Evolutionary conservation across 331 rosid species (phyloP).

Genomic region (Cucumis variabilis): DNA sequence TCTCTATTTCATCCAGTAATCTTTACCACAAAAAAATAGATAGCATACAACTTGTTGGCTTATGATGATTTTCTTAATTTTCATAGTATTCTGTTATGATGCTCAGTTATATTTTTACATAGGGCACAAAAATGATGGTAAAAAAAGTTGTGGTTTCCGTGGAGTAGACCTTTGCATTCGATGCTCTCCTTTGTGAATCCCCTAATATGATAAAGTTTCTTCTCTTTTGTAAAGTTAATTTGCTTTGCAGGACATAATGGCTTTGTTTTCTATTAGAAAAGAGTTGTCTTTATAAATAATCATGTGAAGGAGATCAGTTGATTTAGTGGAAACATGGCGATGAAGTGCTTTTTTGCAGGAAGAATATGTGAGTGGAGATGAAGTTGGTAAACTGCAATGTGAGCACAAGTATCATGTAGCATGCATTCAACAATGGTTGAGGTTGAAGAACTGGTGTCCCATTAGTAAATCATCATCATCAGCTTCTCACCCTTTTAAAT

Average conservation of each 20-base stretch:
- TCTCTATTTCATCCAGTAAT: not conserved
- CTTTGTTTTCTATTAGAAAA: conserved; percentile 11
- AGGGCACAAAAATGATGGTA: conserved; percentile 16
- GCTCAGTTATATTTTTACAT: not conserved
- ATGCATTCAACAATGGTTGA: conserved; percentile 89
- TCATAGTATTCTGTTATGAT: not conserved
- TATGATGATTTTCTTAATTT: not conserved
- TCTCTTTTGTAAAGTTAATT: not conserved
- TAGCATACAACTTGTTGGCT: not conserved
- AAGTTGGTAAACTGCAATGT: conserved; percentile 74
- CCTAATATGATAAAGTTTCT: not conserved
- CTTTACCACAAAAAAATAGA: not conserved
- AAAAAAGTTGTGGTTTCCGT: not conserved
- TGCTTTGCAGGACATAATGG: not conserved
- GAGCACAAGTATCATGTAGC: conserved; percentile 73
- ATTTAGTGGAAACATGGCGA: conserved; percentile 41
- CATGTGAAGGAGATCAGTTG: conserved; percentile 42
- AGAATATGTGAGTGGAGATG: conserved; percentile 75
- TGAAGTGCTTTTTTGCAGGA: conserved; percentile 47
- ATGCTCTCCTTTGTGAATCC: not conserved
- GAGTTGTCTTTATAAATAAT: not conserved
- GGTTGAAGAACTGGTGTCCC: conserved; percentile 97
- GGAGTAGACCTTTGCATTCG: not conserved
- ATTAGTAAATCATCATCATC: conserved; percentile 76
- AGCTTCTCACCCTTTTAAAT: not conserved